A percentile compares a stretch with the other conserved stretches of the same genome.
Conservation (phyloP, 2,329 filamentous ascomycete species). For the Fusarium zealandicum region DNA sequence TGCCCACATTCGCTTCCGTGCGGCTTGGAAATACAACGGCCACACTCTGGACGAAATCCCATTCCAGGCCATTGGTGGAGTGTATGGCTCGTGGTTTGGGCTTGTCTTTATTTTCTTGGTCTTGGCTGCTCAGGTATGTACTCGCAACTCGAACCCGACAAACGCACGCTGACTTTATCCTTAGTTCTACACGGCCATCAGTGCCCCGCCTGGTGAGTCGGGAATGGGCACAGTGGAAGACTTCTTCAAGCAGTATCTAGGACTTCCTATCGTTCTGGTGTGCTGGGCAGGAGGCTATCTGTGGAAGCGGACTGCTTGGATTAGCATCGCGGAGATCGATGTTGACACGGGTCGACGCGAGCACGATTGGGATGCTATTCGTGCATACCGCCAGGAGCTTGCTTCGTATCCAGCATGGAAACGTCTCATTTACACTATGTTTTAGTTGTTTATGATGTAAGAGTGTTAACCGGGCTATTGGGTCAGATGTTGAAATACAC, state of each 20-base stretch:
- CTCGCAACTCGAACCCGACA: rapidly evolving
- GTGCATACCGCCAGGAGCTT: slow-evolving; percentile 57
- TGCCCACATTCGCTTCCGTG: slow-evolving; percentile 68
- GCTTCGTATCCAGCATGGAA: slow-evolving; percentile 59
- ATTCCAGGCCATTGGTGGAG: slow-evolving; percentile 66
- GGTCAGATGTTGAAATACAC: neutral
- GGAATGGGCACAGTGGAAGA: slow-evolving; percentile 52
- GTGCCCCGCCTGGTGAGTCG: slow-evolving; percentile 47
- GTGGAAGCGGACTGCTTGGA: slow-evolving; percentile 71
- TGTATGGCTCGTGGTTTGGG: slow-evolving; percentile 70
- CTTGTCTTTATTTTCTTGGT: slow-evolving; percentile 63
- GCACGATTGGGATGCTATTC: slow-evolving; percentile 68
- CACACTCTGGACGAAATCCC: slow-evolving; percentile 69
- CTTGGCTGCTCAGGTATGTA: slow-evolving; percentile 56
- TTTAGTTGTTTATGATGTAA: slow-evolving; percentile 3
- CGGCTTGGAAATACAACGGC: slow-evolving; percentile 65
- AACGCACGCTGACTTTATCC: neutral
- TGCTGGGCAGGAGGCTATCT: slow-evolving; percentile 65
- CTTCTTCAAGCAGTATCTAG: slow-evolving; percentile 64
- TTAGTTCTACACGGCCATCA: slow-evolving; percentile 51
- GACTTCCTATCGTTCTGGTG: slow-evolving; percentile 58
- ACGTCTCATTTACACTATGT: slow-evolving; percentile 31
- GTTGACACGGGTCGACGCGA: slow-evolving; percentile 70
- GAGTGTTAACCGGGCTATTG: neutral
- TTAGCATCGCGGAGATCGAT: slow-evolving; percentile 66